phyloP scores from a whole-genome alignment of 495 filamentous ascomycete genomes.

The Xylaria acuta region DNA sequence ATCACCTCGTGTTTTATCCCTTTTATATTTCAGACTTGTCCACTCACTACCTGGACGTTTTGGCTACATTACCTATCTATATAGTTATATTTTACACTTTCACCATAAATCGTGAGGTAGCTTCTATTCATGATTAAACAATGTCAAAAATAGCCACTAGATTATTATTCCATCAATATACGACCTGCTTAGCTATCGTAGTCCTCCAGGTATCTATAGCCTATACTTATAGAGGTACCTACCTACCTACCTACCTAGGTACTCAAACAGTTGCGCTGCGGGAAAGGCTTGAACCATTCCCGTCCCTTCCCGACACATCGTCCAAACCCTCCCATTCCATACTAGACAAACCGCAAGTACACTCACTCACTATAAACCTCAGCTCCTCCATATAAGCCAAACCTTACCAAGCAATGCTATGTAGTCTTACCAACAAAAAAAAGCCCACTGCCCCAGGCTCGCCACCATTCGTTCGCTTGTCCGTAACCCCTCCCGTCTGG shows the following conservation, averaged over 20 bases:
- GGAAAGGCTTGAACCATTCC: background rate
- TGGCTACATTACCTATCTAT: too few species aligned
- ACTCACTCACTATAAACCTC: background rate
- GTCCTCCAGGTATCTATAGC: background rate
- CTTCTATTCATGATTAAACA: too few species aligned
- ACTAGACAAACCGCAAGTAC: background rate
- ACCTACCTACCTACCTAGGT: background rate
- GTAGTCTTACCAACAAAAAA: background rate
- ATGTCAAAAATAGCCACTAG: too few species aligned
- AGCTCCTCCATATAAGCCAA: slow-evolving; percentile 11
- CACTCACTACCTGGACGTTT: too few species aligned
- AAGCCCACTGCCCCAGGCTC: background rate
- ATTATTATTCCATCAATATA: too few species aligned
- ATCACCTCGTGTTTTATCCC: background rate
- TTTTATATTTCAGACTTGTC: too few species aligned
- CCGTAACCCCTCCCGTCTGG: background rate
- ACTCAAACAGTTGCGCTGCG: background rate
- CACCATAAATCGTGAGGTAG: too few species aligned
- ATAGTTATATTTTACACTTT: too few species aligned
- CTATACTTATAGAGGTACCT: background rate
- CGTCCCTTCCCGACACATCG: background rate
- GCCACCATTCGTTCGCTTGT: slow-evolving; percentile 13
- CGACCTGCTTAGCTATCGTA: too few species aligned
- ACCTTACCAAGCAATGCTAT: slow-evolving; percentile 19
- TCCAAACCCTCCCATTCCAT: background rate